Percentiles rank a stretch among this genome's conserved stretches.
Evolutionary conservation across 2,329 filamentous ascomycete genomes (phyloP).

Genomic region (Didymella lethalis): DNA sequence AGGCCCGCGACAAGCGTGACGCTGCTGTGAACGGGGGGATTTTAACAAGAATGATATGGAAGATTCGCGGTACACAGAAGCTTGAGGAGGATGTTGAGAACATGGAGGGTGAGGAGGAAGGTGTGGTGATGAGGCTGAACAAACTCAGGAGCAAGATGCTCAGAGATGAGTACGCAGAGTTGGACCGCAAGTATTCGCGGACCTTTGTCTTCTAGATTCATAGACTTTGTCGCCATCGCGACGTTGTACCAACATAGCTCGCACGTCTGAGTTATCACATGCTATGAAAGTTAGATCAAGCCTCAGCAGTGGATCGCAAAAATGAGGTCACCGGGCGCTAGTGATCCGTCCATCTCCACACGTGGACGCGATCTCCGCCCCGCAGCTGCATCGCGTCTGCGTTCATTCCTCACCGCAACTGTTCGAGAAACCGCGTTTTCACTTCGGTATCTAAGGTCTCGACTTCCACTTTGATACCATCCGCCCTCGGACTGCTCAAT

Average conservation of each 20-base stretch:
- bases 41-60: conserved; percentile 37
- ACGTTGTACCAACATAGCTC: background rate
- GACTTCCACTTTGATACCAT: background rate
- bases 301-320: conserved; percentile 16
- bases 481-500: background rate
- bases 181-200: conserved; percentile 47
- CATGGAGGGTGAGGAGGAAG: conserved; percentile 47
- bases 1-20: conserved; percentile 51
- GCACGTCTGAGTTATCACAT: background rate
- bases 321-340: conserved; percentile 19
- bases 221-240: background rate
- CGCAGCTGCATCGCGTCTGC: conserved; percentile 21
- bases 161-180: conserved; percentile 46
- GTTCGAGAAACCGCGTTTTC: background rate
- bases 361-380: conserved; percentile 19
- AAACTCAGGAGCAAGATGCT: conserved; percentile 46
- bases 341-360: conserved; percentile 18
- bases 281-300: conserved; percentile 5
- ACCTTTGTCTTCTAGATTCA: conserved; percentile 46
- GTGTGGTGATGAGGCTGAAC: conserved; percentile 44
- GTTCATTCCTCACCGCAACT: conserved; percentile 13
- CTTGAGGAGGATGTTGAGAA: conserved; percentile 43
- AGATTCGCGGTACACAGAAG: conserved; percentile 35
- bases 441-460: background rate
- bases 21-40: conserved; percentile 29